A percentile compares a stretch with the other conserved stretches of the same genome.
Conservation (phyloP, 129 eudicot species). For the Centella asiatica region DNA sequence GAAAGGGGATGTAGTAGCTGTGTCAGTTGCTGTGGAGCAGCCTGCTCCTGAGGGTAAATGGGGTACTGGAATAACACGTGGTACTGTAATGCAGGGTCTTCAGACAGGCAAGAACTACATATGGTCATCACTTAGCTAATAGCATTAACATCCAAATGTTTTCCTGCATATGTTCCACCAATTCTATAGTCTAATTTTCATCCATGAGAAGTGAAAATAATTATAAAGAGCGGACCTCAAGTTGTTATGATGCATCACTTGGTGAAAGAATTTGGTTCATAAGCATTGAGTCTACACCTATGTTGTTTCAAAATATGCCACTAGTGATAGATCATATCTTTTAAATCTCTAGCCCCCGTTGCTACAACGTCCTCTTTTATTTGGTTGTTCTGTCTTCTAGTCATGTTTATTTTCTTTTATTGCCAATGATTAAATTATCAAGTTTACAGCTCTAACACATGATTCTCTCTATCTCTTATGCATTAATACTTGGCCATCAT, state of each 20-base stretch:
- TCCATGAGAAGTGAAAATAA: no score
- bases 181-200: not conserved
- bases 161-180: not conserved
- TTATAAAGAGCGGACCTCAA: no score
- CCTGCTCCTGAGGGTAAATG: constrained; percentile 64
- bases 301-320: not conserved
- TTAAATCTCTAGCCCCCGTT: not conserved
- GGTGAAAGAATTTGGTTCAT: not conserved
- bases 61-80: constrained; percentile 87
- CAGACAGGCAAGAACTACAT: constrained; percentile 46
- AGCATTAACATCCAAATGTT: not conserved
- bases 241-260: not conserved
- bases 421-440: not conserved
- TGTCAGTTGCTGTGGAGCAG: constrained; percentile 90
- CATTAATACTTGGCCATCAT: no score
- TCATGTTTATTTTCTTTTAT: not conserved
- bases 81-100: constrained; percentile 74
- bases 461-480: not conserved
- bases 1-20: constrained; percentile 79
- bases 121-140: constrained; percentile 7
- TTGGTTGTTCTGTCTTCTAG: not conserved
- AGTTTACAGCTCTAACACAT: not conserved
- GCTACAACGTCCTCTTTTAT: not conserved
- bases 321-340: not conserved
- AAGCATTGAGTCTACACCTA: not conserved